These are phyloP conservation scores for Aureobasidium pullulans DNA, from an alignment of 2,329 filamentous ascomycete genomes.

Conservation along the genomic window DNA sequence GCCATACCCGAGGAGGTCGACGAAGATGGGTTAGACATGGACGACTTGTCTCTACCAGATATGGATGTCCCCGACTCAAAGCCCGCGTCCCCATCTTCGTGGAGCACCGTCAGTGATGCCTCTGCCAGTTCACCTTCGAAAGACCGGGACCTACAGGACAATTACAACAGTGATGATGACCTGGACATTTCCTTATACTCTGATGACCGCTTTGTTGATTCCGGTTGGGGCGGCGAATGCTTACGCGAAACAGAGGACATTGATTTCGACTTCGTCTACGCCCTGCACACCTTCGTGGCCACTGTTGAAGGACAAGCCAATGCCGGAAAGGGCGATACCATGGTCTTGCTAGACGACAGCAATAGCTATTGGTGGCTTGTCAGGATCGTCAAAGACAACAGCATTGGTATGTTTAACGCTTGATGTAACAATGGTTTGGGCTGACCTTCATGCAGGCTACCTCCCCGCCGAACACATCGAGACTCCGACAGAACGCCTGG, in stretches of 20 bases:
- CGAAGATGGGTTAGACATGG: constrained; percentile 22
- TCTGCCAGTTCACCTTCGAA: constrained; percentile 13
- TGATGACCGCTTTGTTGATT: constrained; percentile 59
- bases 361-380: constrained; percentile 99
- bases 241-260: constrained; percentile 96
- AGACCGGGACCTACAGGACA: constrained; percentile 22
- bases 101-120: constrained; percentile 23
- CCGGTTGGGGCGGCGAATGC: constrained; percentile 69
- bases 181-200: constrained; percentile 50
- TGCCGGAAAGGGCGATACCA: constrained; percentile 95
- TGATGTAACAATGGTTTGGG: neutral
- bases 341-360: constrained; percentile 96
- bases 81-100: constrained; percentile 27
- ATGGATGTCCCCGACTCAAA: constrained; percentile 22
- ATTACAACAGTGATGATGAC: constrained; percentile 50
- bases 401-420: constrained; percentile 56
- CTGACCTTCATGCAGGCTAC: constrained; percentile 57
- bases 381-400: constrained; percentile 92
- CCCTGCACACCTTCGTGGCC: constrained; percentile 92
- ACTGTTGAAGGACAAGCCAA: constrained; percentile 98
- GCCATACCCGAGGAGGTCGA: neutral
- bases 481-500: constrained; percentile 89
- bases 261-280: constrained; percentile 99
- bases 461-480: constrained; percentile 97
- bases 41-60: constrained; percentile 34